A percentile compares a stretch with the other conserved stretches of the same genome.
phyloP scores from a whole-genome alignment of 129 eudicot species.

The Tanacetum coccineum region DNA sequence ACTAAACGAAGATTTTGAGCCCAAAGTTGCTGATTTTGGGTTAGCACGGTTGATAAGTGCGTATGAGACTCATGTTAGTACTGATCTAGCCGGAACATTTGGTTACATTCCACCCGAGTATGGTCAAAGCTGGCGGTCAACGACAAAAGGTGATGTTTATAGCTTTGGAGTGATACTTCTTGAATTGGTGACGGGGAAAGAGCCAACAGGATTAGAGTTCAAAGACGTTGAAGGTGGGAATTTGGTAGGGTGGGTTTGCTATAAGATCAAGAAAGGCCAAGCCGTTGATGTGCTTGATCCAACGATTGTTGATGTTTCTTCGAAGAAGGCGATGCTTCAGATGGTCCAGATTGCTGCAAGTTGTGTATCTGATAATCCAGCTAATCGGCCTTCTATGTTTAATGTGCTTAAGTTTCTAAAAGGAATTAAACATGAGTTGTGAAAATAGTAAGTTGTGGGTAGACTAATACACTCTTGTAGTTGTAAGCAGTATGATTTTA shows the following conservation, averaged over 20 bases:
- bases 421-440: slow-evolving; percentile 45
- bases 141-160: slow-evolving; percentile 72
- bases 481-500: no score
- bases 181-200: slow-evolving; percentile 74
- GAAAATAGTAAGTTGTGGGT: background rate
- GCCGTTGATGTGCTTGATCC: slow-evolving; percentile 72
- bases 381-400: slow-evolving; percentile 66
- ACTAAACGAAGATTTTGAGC: slow-evolving; percentile 62
- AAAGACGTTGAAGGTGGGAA: slow-evolving; percentile 86
- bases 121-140: slow-evolving; percentile 87
- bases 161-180: slow-evolving; percentile 83
- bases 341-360: slow-evolving; percentile 58
- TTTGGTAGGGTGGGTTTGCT: slow-evolving; percentile 80
- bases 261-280: slow-evolving; percentile 54
- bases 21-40: slow-evolving; percentile 87
- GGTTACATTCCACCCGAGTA: slow-evolving; percentile 91
- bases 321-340: slow-evolving; percentile 63
- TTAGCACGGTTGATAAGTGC: slow-evolving; percentile 79
- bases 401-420: slow-evolving; percentile 63
- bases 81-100: slow-evolving; percentile 85
- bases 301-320: slow-evolving; percentile 46
- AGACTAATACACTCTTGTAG: no score
- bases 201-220: slow-evolving; percentile 81
- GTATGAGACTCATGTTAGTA: slow-evolving; percentile 80
- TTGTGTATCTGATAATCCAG: slow-evolving; percentile 70